These are phyloP conservation scores for Phialophora tarda DNA, from an alignment of 2,329 filamentous ascomycete genomes.

Conservation along the genomic window DNA sequence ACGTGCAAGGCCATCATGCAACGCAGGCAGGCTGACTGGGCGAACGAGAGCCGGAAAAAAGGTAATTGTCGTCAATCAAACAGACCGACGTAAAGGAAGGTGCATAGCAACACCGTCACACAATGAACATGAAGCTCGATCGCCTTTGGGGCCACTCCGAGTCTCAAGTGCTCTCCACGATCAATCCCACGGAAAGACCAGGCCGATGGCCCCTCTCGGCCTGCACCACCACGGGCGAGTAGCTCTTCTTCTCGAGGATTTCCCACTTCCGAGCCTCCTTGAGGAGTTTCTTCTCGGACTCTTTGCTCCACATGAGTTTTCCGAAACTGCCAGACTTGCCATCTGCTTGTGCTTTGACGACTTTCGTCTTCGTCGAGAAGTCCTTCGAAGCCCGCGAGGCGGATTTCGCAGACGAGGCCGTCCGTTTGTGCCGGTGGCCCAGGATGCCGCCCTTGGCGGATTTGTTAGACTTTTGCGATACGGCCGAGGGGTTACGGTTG, in stretches of 20 bases:
- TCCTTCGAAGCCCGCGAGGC: conserved; percentile 21
- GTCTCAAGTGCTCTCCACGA: conserved; percentile 33
- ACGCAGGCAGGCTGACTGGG: not conserved
- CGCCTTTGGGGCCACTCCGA: not conserved
- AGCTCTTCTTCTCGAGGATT: conserved; percentile 35
- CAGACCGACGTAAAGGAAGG: not conserved
- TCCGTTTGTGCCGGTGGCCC: conserved; percentile 31
- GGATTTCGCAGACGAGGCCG: conserved; percentile 23
- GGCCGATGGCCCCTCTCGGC: conserved; percentile 34
- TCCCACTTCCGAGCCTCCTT: conserved; percentile 34
- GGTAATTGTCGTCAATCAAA: not conserved
- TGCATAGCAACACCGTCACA: not conserved
- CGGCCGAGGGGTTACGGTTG: conserved; percentile 3
- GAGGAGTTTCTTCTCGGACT: conserved; percentile 32
- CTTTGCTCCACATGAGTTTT: conserved; percentile 23
- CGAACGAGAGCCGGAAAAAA: not conserved
- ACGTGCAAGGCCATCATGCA: not conserved
- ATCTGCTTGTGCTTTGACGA: conserved; percentile 24
- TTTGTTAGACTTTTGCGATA: conserved; percentile 17
- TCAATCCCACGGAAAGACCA: conserved; percentile 33
- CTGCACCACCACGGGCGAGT: conserved; percentile 35
- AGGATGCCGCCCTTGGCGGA: conserved; percentile 10
- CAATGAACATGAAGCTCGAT: not conserved
- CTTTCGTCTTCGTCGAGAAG: conserved; percentile 24
- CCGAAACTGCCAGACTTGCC: conserved; percentile 11